A percentile compares a stretch with the other conserved stretches of the same genome.
phyloP scores from a whole-genome alignment of 352 stramenopile genomes.

The Ophiocytium majus region DNA sequence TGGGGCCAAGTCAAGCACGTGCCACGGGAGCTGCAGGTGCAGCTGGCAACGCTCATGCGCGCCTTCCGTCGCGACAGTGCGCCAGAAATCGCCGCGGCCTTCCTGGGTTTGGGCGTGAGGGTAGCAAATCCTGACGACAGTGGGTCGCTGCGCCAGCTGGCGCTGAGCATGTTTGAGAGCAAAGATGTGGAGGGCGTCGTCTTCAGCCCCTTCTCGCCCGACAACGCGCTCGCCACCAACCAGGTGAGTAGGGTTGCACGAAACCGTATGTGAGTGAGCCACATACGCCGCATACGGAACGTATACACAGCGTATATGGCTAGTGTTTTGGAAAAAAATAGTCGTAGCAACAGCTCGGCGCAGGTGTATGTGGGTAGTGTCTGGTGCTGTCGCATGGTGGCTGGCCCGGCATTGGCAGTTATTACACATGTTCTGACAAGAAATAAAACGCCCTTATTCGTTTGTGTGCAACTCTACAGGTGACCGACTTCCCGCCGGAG shows the following conservation, averaged over 20 bases:
- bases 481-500: slow-evolving; percentile 46
- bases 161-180: slow-evolving; percentile 34
- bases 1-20: slow-evolving; percentile 68
- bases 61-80: background rate
- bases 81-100: background rate
- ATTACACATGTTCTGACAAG: too few relatives aligned
- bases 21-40: slow-evolving; percentile 13
- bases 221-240: slow-evolving; percentile 49
- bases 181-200: slow-evolving; percentile 1
- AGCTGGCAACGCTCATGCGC: slow-evolving; percentile 24
- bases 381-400: too few relatives aligned
- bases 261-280: too few relatives aligned
- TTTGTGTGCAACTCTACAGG: too few relatives aligned
- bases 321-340: too few relatives aligned
- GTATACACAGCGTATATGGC: too few relatives aligned
- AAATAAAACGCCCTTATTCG: too few relatives aligned
- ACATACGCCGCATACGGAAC: too few relatives aligned
- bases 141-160: slow-evolving; percentile 17
- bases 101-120: slow-evolving; percentile 10
- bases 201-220: slow-evolving; percentile 40
- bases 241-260: too few relatives aligned
- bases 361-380: too few relatives aligned
- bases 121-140: slow-evolving; percentile 22
- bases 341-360: too few relatives aligned
- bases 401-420: too few relatives aligned